These are phyloP conservation scores for Clitopilus hobsonii DNA, from an alignment of 768 basidiomycete species.

Conservation along the genomic window DNA sequence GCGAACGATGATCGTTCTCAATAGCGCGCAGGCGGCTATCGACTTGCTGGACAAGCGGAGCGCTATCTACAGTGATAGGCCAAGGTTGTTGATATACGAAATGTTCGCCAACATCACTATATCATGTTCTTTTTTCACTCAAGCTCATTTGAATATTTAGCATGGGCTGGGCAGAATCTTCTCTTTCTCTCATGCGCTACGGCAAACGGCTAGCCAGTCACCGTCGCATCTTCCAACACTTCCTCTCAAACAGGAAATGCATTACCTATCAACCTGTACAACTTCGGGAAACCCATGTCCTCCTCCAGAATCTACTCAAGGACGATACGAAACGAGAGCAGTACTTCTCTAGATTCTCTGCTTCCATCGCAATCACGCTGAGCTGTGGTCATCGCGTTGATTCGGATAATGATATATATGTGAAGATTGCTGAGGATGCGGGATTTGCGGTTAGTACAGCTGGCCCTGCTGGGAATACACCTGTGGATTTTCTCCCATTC, in stretches of 20 bases:
- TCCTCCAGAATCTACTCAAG: slow-evolving; percentile 4
- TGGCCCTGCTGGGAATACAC: slow-evolving; percentile 9
- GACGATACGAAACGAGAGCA: slow-evolving; percentile 3
- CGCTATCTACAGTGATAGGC: slow-evolving; percentile 1
- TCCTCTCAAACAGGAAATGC: background rate
- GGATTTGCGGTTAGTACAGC: slow-evolving; percentile 3
- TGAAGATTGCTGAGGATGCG: slow-evolving; percentile 7
- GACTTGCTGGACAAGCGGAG: slow-evolving; percentile 1
- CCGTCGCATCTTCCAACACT: slow-evolving; percentile 3
- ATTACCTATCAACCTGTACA: slow-evolving; percentile 4
- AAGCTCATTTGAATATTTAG: background rate
- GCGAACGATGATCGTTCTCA: slow-evolving; percentile 1
- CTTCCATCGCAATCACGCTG: slow-evolving; percentile 10
- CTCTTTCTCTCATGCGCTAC: background rate
- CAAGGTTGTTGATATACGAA: background rate
- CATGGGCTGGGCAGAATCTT: background rate
- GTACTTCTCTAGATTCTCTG: slow-evolving; percentile 10
- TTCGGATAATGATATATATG: slow-evolving; percentile 11
- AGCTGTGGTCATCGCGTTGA: slow-evolving; percentile 13
- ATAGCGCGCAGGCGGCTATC: background rate
- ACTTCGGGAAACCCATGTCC: background rate
- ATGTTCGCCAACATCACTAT: background rate
- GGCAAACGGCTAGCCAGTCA: slow-evolving; percentile 6
- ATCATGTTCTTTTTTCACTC: background rate
- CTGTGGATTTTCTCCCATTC: slow-evolving; percentile 15